Evolutionary conservation across 2,329 filamentous ascomycete species (phyloP), one percentile per base, ranked within the genome.

Genomic region (Rugonectria rugulosa): DNA sequence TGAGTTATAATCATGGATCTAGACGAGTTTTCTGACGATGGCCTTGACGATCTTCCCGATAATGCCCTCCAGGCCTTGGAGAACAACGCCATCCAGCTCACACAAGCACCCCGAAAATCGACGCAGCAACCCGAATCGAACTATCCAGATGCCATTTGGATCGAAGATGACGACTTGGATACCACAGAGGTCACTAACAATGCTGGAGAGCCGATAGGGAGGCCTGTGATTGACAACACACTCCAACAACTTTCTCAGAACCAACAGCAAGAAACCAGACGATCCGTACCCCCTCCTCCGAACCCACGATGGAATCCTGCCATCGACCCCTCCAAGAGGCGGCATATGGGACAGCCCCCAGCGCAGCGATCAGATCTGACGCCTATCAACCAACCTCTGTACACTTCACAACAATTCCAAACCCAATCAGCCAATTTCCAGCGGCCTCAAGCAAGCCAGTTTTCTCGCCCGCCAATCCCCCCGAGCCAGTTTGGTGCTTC

Each of bases 21-120:
- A 74, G 84, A 87, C 74, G 81, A 84, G 58, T 88, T 86, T 68
- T 84, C 80, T 56, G 86, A 88, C 68, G 86, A 87, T 68, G 85
- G 80, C 57, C 78, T 89, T 63, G 85, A 89, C 69, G 78, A 81
- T 34, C 74, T 89, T 36, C 82, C 85, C 60, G 77, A 81, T 59
- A 79, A 81, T 59, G 77, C 77, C 41, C 74, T 89, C 4, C 78
- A 84, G 63, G 84, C 88, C 68, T 81, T 89, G 59, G 87, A 89
- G 68, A 81, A 82, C 65, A 81, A 82, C 66, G 86, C 86, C 32
- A 84, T 88, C 60, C 81, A 82, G 62, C 80, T 80, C 62, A 88
- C 86, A 5, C 84, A 87, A 62, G 62, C 61, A 20, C 67, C 65
- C 12, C 61, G 64, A 3, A 68, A 67, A 34, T 52, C 62, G 14